Base-by-base conservation (phyloP, 2,329 filamentous ascomycete species). In the Allantophomopsis cytisporea region DNA sequence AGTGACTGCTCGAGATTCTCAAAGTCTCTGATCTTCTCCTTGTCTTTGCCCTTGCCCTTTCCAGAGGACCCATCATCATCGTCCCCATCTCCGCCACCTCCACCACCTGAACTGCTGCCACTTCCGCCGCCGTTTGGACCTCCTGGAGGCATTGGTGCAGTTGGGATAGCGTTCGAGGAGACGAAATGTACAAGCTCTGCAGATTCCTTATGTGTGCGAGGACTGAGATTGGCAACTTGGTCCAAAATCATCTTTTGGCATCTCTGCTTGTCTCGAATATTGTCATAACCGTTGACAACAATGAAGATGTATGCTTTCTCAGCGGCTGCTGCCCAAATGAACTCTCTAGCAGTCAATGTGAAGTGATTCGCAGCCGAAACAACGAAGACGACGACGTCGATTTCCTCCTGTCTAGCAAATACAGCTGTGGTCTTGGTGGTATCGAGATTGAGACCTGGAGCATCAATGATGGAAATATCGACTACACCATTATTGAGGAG, bases 251-350 rank as follows among this genome's bases (percentile, higher is more conserved):
- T 83, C 54, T 91, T 86, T 58, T 94, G 76, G 58, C 89, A 96
- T 43, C 89, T 73, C 43, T 85, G 71, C 64, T 95, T 91, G 60
- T 96, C 88, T 46, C 82, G 73, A 51, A 98, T 96, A 44, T 83
- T 82, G 60, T 98, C 91, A 53, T 87, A 98, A 14, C 89, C 88
- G 56, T 98, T 98, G 48, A 98, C 91, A 12, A 98, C 91, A 60
- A 98, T 94, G 59, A 98, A 98, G 45, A 98, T 88, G 56, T 98
- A 98, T 0, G 91, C 89, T 62, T 98, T 98, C 55, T 98, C 91
- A 32, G 89, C 78, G 1, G 91, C 91, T 2, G 91, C 91, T 38
- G 89, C 89, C 68, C 84, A 83, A 45, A 98, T 94, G 54, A 98
- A 98, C 52, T 98, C 91, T 60, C 84, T 93, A n/a, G 91, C 88